A percentile compares a stretch with the other conserved stretches of the same genome.
These are phyloP conservation scores for Neurospora tetrasperma DNA, from an alignment of 495 filamentous ascomycete genomes.

Conservation along the genomic window DNA sequence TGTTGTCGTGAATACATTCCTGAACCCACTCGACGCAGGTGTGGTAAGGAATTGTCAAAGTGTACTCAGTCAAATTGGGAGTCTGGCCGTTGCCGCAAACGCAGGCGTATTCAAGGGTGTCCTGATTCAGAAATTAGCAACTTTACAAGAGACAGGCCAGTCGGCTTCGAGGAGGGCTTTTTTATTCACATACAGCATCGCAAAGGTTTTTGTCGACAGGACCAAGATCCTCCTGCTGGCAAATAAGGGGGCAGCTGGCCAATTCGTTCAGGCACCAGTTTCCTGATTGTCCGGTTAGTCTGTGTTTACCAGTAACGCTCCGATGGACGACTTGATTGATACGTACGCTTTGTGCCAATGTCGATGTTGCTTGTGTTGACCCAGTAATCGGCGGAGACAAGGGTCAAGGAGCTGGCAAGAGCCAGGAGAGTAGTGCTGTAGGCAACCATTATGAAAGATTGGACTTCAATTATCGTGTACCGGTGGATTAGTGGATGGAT, in stretches of 20 bases:
- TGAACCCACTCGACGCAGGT: constrained; percentile 67
- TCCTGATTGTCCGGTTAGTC: constrained; percentile 33
- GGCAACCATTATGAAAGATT: constrained; percentile 32
- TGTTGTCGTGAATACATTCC: constrained; percentile 46
- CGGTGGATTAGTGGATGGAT: neutral
- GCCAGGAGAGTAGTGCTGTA: constrained; percentile 35
- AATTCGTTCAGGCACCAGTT: constrained; percentile 62
- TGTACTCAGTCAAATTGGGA: constrained; percentile 76
- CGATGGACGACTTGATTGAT: constrained; percentile 1
- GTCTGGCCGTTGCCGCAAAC: constrained; percentile 60
- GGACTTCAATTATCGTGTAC: neutral
- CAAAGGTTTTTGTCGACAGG: constrained; percentile 53
- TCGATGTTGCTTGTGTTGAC: constrained; percentile 54
- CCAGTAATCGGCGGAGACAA: constrained; percentile 35
- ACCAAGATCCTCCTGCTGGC: constrained; percentile 52
- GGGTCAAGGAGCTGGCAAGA: constrained; percentile 29
- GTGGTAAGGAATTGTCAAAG: constrained; percentile 78
- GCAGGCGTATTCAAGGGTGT: constrained; percentile 58
- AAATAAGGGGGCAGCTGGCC: constrained; percentile 66
- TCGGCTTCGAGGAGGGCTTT: neutral
- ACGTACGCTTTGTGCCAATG: constrained; percentile 30
- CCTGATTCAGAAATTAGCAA: constrained; percentile 30
- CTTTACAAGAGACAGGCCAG: neutral
- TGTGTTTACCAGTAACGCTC: neutral
- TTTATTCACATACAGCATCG: constrained; percentile 49